Percentiles rank a stretch among this genome's conserved stretches.
Conservation (phyloP, 225 moss, liverwort and hornwort genomes). For the Ulota crispa region DNA sequence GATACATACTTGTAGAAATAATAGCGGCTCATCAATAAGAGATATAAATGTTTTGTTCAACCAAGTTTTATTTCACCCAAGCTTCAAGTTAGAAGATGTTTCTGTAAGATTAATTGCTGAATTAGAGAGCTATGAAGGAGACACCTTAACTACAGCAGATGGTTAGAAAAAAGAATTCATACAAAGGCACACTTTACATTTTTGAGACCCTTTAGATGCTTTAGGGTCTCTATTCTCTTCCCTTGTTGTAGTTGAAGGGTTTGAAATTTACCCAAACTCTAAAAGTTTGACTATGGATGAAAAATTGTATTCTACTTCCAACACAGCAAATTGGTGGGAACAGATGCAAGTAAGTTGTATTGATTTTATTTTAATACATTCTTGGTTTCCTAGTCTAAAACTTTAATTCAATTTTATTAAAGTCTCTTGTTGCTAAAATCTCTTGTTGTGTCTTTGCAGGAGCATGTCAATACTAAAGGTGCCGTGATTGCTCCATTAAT, state of each 20-base stretch:
- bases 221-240: background rate
- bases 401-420: background rate
- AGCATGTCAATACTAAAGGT: background rate
- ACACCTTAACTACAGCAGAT: no score
- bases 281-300: background rate
- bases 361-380: background rate
- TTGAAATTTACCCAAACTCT: background rate
- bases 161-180: background rate
- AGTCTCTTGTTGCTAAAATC: background rate
- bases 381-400: background rate
- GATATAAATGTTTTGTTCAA: no score
- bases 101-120: no score
- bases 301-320: background rate
- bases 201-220: background rate
- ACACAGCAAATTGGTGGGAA: background rate
- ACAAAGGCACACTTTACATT: background rate
- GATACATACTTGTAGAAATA: no score
- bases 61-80: background rate
- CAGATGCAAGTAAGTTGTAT: background rate
- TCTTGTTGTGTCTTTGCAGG: background rate
- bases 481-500: background rate
- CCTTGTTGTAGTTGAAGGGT: background rate
- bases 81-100: no score
- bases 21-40: background rate
- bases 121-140: background rate